Percentiles rank a stretch among this genome's conserved stretches.
Conservation (phyloP, 441 rosid genomes). For the Arabidopsis hybrid region DNA sequence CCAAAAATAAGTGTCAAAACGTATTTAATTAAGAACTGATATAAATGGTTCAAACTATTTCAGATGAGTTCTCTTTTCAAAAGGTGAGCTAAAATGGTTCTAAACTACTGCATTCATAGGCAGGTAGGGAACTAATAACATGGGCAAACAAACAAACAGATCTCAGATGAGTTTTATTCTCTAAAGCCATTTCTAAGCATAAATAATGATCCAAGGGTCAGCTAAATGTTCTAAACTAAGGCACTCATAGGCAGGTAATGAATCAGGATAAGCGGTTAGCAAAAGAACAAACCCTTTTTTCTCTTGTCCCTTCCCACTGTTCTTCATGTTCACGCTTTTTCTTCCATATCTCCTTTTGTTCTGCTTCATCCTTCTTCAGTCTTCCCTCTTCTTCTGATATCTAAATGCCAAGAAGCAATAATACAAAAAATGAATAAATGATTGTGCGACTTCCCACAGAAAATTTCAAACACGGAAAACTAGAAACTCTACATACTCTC, state of each 20-base stretch:
- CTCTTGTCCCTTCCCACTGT: conserved; percentile 99
- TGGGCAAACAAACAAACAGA: conserved; percentile 4
- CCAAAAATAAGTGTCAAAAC: not conserved
- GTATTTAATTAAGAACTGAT: not conserved
- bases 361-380: conserved; percentile 95
- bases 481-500: conserved; percentile 66
- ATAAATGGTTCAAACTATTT: not conserved
- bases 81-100: conserved; percentile 11
- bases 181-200: conserved; percentile 1
- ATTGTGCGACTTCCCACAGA: not conserved
- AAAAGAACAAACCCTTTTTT: conserved; percentile 69
- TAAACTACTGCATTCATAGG: conserved; percentile 13
- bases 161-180: conserved; percentile 1
- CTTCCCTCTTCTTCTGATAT: conserved; percentile 98
- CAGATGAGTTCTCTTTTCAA: conserved; percentile 1
- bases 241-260: conserved; percentile 7
- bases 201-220: not conserved
- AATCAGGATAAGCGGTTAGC: not conserved
- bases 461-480: conserved; percentile 16
- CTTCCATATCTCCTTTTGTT: conserved; percentile 93
- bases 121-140: not conserved
- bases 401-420: conserved; percentile 50
- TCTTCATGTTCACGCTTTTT: conserved; percentile 97
- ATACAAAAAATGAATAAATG: conserved; percentile 13
- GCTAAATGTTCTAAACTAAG: conserved; percentile 9